Conservation (phyloP, 768 basidiomycete genomes). For the Sarcodon sp. region DNA sequence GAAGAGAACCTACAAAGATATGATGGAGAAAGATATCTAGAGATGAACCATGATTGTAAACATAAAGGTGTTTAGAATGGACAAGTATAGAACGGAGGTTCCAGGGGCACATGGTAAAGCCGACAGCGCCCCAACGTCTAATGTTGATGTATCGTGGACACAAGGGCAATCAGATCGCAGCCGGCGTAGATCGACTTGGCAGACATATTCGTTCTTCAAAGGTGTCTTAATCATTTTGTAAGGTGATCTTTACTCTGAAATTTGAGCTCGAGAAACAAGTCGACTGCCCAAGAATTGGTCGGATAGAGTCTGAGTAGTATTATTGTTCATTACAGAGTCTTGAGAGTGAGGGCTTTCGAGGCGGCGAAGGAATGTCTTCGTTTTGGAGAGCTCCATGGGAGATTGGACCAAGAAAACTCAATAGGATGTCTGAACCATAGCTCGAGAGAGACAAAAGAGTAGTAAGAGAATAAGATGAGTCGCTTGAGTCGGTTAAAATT, state of each 20-base stretch:
- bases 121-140: conserved; percentile 69
- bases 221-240: conserved; percentile 3
- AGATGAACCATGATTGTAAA: no score
- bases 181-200: conserved; percentile 79
- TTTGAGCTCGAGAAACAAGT: conserved; percentile 4
- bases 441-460: no score
- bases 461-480: no score
- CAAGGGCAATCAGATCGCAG: conserved; percentile 69
- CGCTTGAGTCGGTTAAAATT: no score
- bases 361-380: no score
- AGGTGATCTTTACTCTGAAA: conserved; percentile 56
- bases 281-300: not conserved
- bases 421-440: no score
- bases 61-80: no score
- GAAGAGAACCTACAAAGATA: not conserved
- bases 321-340: no score
- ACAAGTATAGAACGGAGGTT: conserved; percentile 17
- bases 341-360: no score
- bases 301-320: not conserved
- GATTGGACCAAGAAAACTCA: no score
- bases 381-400: no score
- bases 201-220: conserved; percentile 57
- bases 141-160: conserved; percentile 76
- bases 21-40: no score
- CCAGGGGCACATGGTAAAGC: conserved; percentile 68